phyloP scores from a whole-genome alignment of 495 filamentous ascomycete species.

The Evernia prunastri region DNA sequence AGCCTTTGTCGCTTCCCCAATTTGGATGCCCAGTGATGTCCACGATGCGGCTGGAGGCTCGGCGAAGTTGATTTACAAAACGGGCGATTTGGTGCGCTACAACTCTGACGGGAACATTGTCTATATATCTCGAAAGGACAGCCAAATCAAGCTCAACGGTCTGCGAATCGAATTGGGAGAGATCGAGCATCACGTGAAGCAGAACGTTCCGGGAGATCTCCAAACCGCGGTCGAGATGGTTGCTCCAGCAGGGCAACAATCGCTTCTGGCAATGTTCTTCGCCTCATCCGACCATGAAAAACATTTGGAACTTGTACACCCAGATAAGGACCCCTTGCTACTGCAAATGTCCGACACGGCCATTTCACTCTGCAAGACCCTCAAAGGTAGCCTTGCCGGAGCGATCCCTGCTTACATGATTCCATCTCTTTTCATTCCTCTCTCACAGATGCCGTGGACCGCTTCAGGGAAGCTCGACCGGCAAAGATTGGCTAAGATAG shows the following conservation, averaged over 20 bases:
- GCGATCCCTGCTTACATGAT: constrained; percentile 31
- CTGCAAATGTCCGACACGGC: constrained; percentile 13
- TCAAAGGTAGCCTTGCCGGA: constrained; percentile 20
- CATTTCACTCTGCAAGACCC: constrained; percentile 13
- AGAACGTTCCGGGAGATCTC: constrained; percentile 26
- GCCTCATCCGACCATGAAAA: neutral
- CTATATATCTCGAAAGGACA: constrained; percentile 50
- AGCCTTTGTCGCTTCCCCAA: constrained; percentile 42
- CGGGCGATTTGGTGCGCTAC: constrained; percentile 51
- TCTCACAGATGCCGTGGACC: constrained; percentile 27
- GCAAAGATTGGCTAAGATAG: constrained; percentile 4
- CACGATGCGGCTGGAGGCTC: neutral
- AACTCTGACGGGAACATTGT: constrained; percentile 41
- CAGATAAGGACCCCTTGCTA: constrained; percentile 6
- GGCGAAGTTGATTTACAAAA: constrained; percentile 45
- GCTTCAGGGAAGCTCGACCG: constrained; percentile 28
- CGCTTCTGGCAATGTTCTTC: constrained; percentile 38
- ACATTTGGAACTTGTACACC: neutral
- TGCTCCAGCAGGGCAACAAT: constrained; percentile 34
- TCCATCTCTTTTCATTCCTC: constrained; percentile 25
- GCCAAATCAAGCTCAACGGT: constrained; percentile 46
- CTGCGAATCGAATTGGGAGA: constrained; percentile 40
- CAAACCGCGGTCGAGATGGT: constrained; percentile 45
- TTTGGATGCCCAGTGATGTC: constrained; percentile 35
- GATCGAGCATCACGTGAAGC: constrained; percentile 34